Conservation (phyloP, 2,329 filamentous ascomycete species). For the Venturia effusa region DNA sequence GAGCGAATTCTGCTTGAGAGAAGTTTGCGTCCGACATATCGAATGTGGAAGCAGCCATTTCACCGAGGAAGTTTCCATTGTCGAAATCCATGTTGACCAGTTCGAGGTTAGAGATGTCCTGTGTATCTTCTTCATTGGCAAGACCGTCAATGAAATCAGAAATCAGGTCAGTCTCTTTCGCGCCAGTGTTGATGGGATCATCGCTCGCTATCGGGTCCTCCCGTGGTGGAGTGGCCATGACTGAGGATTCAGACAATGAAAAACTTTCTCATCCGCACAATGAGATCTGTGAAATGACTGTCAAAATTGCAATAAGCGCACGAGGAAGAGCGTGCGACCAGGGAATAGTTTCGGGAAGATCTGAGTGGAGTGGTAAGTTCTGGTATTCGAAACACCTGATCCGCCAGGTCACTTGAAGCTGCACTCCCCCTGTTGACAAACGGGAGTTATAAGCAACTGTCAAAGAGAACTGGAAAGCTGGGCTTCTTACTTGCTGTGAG, state of each 20-base stretch:
- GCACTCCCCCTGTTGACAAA: too few species aligned
- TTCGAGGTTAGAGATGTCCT: background rate
- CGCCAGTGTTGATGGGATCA: background rate
- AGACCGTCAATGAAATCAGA: background rate
- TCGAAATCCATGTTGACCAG: background rate
- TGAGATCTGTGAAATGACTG: background rate
- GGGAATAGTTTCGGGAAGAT: too few species aligned
- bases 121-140: background rate
- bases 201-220: background rate
- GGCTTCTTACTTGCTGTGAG: too few species aligned
- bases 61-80: background rate
- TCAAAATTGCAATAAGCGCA: background rate
- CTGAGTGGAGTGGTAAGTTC: too few species aligned
- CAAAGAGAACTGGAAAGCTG: background rate
- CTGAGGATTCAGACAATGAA: background rate
- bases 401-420: background rate
- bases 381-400: too few species aligned
- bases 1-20: background rate
- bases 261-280: background rate
- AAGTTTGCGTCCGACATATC: background rate
- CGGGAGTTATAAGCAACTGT: background rate
- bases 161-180: background rate
- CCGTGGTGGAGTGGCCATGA: background rate
- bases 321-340: too few species aligned
- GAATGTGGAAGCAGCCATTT: background rate